phyloP scores from a whole-genome alignment of 441 rosid genomes.

The Kokia cookei region DNA sequence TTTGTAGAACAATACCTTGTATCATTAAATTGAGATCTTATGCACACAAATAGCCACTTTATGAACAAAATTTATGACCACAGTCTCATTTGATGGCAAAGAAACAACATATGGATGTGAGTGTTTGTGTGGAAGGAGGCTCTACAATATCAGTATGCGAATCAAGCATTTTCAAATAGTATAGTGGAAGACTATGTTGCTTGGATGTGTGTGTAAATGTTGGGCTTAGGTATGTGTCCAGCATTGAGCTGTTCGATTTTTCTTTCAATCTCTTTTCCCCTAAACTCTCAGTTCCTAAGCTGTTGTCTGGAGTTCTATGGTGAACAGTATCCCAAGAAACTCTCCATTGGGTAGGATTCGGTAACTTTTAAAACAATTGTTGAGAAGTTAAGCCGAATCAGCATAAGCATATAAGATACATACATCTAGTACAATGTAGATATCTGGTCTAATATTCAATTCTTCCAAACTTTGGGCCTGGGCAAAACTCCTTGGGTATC shows the following conservation, averaged over 20 bases:
- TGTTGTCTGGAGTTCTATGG: not conserved
- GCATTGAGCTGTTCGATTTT: not conserved
- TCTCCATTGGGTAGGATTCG: not conserved
- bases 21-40: not conserved
- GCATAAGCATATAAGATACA: constrained; percentile 10
- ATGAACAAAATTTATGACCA: not conserved
- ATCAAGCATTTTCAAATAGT: not conserved
- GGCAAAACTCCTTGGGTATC: constrained; percentile 69
- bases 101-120: not conserved
- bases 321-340: not conserved
- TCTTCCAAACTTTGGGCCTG: constrained; percentile 78
- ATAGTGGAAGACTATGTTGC: not conserved
- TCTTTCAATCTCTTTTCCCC: not conserved
- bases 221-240: not conserved
- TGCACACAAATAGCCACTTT: not conserved
- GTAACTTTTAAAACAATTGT: constrained; percentile 2
- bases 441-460: constrained; percentile 68
- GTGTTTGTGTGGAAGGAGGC: not conserved
- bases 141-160: not conserved
- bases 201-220: not conserved
- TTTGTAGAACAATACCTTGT: not conserved
- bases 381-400: not conserved
- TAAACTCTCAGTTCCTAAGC: not conserved
- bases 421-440: constrained; percentile 69
- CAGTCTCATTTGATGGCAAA: not conserved